Base-by-base conservation (phyloP, 2,329 filamentous ascomycete species). In the Phaeomoniella chlamydospora region DNA sequence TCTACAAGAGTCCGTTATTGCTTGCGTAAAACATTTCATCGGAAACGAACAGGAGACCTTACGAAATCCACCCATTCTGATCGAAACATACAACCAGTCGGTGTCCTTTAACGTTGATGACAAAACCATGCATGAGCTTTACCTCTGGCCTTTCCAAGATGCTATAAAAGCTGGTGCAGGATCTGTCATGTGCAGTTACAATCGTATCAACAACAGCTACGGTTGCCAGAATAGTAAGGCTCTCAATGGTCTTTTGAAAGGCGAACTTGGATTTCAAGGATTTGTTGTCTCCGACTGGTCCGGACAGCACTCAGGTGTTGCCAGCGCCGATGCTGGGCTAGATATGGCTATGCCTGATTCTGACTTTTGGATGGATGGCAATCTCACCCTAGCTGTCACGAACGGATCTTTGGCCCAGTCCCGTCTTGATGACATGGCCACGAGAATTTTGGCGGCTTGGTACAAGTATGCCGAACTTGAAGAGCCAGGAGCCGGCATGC, bases 271-370 rank as follows among this genome's bases (percentile, higher is more conserved):
- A 30, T 88, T 88, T 59, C 80, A 85, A 45, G 82, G 82, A 0
- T 84, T 84, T 47, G 69, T 88, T 39, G 75, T 83, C 71, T 74
- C 70, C n/a, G 83, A 92, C 53, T 90, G 82, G 80, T 64, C 71
- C 44, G 83, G 80, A 3, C 79, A 85, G 47, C 80, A 87, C 48
- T 64, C 73, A 3, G 80, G 79, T 43, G 75, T 71, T 4, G 62
- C 73, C 16, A 72, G 68, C 22, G 77, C 81, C 2, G 63, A 74
- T 26, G 80, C 81, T 15, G 84, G 83, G 29, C 63, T 90, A 15
- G 85, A 92, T 54, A 86, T 90, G 81, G 70, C 70, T n/a, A 90
- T 90, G 84, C 81, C 81, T 1, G 83, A 84, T 12, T 38, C 43
- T 11, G 40, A 17, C 35, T 55, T 44, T 41, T 57, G 52, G 49